Conservation (phyloP, 163 green algal genomes). For the Chlamydomonas reinhardtii region DNA sequence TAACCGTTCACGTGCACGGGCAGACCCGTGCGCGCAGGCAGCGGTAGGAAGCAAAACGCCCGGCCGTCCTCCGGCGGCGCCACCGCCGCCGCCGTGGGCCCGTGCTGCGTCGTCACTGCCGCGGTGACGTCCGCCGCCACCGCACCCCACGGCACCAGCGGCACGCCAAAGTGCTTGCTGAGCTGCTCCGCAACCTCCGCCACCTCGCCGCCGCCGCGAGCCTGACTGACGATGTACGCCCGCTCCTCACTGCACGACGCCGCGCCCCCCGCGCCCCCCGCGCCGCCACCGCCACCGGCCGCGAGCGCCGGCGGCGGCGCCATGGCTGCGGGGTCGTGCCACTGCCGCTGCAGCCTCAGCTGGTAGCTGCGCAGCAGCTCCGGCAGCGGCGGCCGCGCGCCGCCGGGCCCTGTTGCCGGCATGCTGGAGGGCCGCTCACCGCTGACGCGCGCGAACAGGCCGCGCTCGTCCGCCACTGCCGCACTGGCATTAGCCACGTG, state of each 20-base stretch:
- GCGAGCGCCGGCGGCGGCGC: background rate
- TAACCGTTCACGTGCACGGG: conserved; percentile 86
- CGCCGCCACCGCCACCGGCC: background rate
- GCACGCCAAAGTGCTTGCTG: conserved; percentile 64
- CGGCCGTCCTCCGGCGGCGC: conserved; percentile 51
- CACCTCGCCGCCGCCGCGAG: conserved; percentile 39
- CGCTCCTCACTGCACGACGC: background rate
- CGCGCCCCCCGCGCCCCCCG: too few species aligned
- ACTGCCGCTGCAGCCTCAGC: conserved; percentile 28
- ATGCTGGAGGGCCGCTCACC: background rate
- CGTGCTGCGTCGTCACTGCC: background rate
- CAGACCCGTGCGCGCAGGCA: conserved; percentile 78
- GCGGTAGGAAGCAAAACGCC: conserved; percentile 89
- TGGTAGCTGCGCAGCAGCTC: conserved; percentile 26
- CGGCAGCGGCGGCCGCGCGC: background rate
- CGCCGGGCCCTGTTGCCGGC: background rate
- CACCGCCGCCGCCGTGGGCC: background rate
- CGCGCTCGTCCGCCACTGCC: conserved; percentile 51
- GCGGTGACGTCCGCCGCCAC: conserved; percentile 69
- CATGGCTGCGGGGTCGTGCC: conserved; percentile 22
- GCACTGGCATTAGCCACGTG: conserved; percentile 42
- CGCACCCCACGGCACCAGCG: conserved; percentile 77
- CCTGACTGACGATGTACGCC: conserved; percentile 52
- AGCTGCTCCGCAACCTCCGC: conserved; percentile 59
- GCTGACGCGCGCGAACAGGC: conserved; percentile 60